phyloP scores from a whole-genome alignment of 176 grass and related monocot genomes.

The Melocanna baccifera region DNA sequence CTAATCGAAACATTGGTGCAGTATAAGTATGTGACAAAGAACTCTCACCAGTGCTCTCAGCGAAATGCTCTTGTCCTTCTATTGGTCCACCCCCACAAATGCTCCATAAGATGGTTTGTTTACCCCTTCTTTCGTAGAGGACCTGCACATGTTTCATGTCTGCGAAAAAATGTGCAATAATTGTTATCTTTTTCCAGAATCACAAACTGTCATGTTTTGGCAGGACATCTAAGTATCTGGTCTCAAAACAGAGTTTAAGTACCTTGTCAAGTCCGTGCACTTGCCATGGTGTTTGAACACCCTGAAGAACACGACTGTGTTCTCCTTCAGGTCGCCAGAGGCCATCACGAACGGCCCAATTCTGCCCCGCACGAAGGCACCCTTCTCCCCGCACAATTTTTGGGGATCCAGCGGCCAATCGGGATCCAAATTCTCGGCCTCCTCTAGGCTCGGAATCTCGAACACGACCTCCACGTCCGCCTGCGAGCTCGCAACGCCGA shows the following conservation, averaged over 20 bases:
- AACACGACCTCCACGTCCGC: constrained; percentile 65
- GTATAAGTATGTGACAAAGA: no score
- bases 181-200: no score
- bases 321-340: constrained; percentile 52
- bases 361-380: constrained; percentile 47
- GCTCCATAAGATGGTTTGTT: constrained; percentile 52
- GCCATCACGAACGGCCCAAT: constrained; percentile 69
- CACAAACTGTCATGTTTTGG: no score
- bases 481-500: constrained; percentile 46
- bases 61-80: constrained; percentile 52
- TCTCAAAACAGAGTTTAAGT: no score
- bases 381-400: constrained; percentile 48
- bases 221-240: no score
- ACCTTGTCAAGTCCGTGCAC: constrained; percentile 60
- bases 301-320: constrained; percentile 76
- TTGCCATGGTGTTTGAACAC: constrained; percentile 37
- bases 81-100: constrained; percentile 56
- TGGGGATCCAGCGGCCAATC: constrained; percentile 48
- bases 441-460: constrained; percentile 43
- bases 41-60: constrained; percentile 68
- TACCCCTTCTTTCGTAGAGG: constrained; percentile 35
- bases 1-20: no score
- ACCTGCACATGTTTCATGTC: constrained; percentile 1
- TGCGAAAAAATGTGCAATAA: no score
- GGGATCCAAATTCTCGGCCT: constrained; percentile 42